Percentiles rank a stretch among this genome's conserved stretches.
phyloP scores from a whole-genome alignment of 169 alveolate genomes.

The Plasmodium adleri region DNA sequence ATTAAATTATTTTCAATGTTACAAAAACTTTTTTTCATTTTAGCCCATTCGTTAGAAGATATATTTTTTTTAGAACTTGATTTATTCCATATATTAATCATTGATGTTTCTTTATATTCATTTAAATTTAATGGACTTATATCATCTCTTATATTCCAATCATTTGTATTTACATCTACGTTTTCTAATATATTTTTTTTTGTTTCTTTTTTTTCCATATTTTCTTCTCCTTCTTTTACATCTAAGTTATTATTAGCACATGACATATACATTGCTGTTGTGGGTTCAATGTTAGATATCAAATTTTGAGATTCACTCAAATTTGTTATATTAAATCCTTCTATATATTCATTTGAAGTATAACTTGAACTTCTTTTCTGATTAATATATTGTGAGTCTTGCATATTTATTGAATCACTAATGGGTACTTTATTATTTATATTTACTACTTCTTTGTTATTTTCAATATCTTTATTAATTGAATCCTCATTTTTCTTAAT shows the following conservation, averaged over 20 bases:
- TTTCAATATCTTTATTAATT: neutral
- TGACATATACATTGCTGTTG: no score
- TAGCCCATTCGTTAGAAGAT: conserved; percentile 52
- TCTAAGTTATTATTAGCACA: neutral
- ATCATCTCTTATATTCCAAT: no score
- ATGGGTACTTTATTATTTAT: no score
- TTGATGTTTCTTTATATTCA: no score
- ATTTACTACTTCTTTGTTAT: neutral
- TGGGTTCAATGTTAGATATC: no score
- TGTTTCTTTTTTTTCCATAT: neutral
- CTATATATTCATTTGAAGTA: neutral
- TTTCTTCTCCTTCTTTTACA: neutral
- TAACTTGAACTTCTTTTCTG: neutral
- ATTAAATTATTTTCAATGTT: conserved; percentile 49
- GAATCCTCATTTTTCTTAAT: neutral
- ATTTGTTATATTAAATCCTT: neutral
- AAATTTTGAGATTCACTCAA: no score
- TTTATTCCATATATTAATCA: no score
- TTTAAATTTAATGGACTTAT: conserved; percentile 19
- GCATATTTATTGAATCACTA: no score
- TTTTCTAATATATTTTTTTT: neutral
- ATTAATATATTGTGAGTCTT: neutral
- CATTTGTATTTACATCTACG: no score
- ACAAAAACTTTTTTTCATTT: conserved; percentile 57
- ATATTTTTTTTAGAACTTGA: conserved; percentile 3